Evolutionary conservation across 148 eudicot species (phyloP).

Genomic region (Vaccinium corymbosum): DNA sequence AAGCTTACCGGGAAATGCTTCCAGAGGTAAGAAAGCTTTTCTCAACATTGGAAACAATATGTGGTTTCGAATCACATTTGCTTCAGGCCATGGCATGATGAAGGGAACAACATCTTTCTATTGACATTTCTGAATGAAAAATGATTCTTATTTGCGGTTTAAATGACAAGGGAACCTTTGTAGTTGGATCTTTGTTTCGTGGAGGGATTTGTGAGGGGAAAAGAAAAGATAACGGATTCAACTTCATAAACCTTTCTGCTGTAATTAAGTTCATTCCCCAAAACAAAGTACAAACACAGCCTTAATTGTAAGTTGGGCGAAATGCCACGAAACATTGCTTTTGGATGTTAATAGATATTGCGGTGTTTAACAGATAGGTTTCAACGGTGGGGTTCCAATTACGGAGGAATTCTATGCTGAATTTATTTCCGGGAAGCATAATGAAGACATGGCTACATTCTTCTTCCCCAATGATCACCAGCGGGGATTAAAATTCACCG

Average conservation of each 20-base stretch:
- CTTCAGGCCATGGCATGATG: neutral
- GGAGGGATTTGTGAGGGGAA: neutral
- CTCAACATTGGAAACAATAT: neutral
- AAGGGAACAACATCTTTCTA: neutral
- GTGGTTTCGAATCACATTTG: neutral
- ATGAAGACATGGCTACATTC: conserved; percentile 63
- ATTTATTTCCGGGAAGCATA: conserved; percentile 81
- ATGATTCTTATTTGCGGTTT: neutral
- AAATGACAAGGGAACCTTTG: neutral
- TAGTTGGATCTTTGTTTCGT: neutral
- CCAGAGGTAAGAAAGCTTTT: conserved; percentile 44
- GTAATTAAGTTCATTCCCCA: no score
- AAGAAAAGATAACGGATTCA: no score
- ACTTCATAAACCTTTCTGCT: no score
- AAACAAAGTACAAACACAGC: no score
- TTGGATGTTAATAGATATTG: neutral
- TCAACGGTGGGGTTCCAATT: conserved; percentile 72
- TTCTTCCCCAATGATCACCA: conserved; percentile 82
- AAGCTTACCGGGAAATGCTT: conserved; percentile 85
- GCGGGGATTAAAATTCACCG: conserved; percentile 61
- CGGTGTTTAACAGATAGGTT: conserved; percentile 61
- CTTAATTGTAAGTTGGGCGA: no score
- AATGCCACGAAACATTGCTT: no score
- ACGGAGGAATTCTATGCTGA: conserved; percentile 61
- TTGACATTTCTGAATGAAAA: neutral